These are phyloP conservation scores for Mortierella sp. DNA, from an alignment of 371 early-diverging fungal genomes.

Conservation along the genomic window DNA sequence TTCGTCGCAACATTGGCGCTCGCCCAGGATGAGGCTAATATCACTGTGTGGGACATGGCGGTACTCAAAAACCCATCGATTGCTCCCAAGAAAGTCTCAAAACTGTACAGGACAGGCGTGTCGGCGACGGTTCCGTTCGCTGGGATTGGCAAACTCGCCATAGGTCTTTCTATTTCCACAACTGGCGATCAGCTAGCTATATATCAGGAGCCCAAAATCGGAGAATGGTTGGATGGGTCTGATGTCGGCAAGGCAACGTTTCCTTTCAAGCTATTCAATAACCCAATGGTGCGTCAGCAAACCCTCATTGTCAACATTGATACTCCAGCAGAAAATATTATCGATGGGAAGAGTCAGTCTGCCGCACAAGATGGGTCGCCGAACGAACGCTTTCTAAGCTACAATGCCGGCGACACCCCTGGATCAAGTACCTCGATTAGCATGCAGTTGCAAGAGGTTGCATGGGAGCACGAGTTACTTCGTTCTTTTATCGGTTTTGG, in stretches of 20 bases:
- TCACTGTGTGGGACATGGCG: conserved; percentile 43
- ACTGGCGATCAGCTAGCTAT: conserved; percentile 43
- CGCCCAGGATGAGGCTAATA: conserved; percentile 16
- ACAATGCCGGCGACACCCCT: no score
- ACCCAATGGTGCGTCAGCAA: conserved; percentile 36
- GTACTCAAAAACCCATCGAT: conserved; percentile 19
- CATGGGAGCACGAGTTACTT: conserved; percentile 13
- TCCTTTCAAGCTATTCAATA: conserved; percentile 39
- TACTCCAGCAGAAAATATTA: not conserved
- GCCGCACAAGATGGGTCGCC: not conserved
- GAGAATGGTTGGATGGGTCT: conserved; percentile 44
- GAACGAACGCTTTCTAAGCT: not conserved
- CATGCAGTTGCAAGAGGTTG: conserved; percentile 17
- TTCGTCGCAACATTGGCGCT: conserved; percentile 36
- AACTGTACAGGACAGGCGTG: conserved; percentile 25
- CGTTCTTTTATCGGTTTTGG: conserved; percentile 68
- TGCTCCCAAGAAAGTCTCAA: conserved; percentile 11
- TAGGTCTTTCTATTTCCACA: conserved; percentile 43
- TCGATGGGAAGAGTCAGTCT: not conserved
- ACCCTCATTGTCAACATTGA: conserved; percentile 30
- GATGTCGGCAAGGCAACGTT: conserved; percentile 22
- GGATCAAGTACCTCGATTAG: not conserved
- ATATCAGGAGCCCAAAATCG: conserved; percentile 46
- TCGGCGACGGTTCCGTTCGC: conserved; percentile 4
- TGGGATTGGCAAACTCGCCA: conserved; percentile 29